These are phyloP conservation scores for Acacia acuminata DNA, from an alignment of 306 rosid genomes.

Conservation along the genomic window DNA sequence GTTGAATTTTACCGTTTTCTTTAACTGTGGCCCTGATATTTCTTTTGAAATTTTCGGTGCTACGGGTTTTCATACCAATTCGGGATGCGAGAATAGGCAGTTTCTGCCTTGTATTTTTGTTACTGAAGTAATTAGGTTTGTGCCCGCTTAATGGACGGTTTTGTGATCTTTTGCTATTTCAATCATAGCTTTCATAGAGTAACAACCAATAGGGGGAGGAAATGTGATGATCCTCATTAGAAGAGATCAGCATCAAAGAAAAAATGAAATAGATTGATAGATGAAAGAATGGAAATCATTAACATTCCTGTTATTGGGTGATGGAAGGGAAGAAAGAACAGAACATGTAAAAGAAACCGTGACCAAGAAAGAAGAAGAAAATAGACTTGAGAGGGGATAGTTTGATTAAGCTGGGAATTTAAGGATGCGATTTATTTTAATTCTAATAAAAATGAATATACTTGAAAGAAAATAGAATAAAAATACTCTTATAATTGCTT, in stretches of 20 bases:
- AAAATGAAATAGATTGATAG: not conserved
- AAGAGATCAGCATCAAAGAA: not conserved
- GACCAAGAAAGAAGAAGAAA: conserved; percentile 1
- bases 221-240: not conserved
- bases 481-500: not conserved
- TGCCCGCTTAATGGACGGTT: not conserved
- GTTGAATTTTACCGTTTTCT: not conserved
- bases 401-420: conserved; percentile 10
- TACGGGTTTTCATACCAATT: not conserved
- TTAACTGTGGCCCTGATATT: conserved; percentile 9
- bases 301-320: not conserved
- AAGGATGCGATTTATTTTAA: conserved; percentile 1
- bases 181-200: not conserved
- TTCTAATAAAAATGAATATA: not conserved
- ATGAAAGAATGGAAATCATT: not conserved
- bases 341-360: not conserved
- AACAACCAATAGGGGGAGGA: not conserved
- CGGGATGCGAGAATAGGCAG: not conserved
- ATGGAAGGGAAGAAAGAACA: not conserved
- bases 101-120: not conserved
- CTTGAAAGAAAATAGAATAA: not conserved
- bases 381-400: conserved; percentile 14
- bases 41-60: not conserved
- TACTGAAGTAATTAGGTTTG: not conserved
- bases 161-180: not conserved